These are phyloP conservation scores for Chaetomium olivaceum DNA, from an alignment of 2,329 filamentous ascomycete genomes.

Conservation along the genomic window DNA sequence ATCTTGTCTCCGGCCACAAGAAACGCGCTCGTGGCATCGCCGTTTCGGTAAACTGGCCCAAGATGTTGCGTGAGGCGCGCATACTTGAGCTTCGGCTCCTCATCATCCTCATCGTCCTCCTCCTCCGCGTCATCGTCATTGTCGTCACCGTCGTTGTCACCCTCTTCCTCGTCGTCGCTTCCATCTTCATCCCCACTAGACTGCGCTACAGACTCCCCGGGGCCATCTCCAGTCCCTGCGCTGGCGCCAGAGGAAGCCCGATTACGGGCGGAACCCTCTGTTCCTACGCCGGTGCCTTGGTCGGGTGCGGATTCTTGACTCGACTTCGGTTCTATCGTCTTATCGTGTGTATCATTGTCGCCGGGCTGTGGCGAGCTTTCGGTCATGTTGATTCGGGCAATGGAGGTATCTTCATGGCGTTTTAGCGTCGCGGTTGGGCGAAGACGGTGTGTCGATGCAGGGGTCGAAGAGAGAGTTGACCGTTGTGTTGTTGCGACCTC, in stretches of 20 bases:
- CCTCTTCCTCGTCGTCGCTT: conserved; percentile 40
- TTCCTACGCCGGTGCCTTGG: conserved; percentile 4
- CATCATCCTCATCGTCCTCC: conserved; percentile 75
- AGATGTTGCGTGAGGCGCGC: conserved; percentile 80
- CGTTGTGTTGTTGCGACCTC: conserved; percentile 5
- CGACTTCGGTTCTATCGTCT: conserved; percentile 13
- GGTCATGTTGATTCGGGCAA: conserved; percentile 34
- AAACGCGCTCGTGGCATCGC: conserved; percentile 90
- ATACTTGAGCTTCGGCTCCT: conserved; percentile 94
- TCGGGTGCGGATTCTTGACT: conserved; percentile 11
- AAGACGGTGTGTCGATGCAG: background rate
- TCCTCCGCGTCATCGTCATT: conserved; percentile 55
- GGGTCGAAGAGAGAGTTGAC: background rate
- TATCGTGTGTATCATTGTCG: conserved; percentile 29
- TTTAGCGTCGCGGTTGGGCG: background rate
- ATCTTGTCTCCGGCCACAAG: conserved; percentile 94
- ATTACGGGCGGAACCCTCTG: background rate
- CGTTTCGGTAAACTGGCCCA: conserved; percentile 82
- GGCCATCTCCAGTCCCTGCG: conserved; percentile 30
- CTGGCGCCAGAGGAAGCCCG: conserved; percentile 24
- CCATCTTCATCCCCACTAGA: conserved; percentile 26
- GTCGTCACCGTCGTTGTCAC: conserved; percentile 48
- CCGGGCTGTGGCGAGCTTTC: conserved; percentile 32
- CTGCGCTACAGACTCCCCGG: conserved; percentile 9
- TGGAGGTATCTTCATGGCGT: conserved; percentile 31